Base-by-base conservation (phyloP, 1,139 yeast genomes). In the Cylindricascospora bacillispora region DNA sequence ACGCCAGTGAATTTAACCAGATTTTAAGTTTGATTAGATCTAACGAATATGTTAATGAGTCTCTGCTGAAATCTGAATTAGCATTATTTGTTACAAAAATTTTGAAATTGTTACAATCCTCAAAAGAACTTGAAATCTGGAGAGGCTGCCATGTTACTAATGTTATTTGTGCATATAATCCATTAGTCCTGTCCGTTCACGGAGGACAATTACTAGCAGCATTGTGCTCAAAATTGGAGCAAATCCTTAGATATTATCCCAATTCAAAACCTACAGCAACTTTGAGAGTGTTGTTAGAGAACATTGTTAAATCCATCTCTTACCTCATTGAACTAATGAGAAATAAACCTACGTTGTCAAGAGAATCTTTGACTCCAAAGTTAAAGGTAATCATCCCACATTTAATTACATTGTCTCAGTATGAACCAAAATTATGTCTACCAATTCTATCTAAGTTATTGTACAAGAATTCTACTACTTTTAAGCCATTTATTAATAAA, bases 351-450 rank as follows among this genome's bases (percentile, higher is more conserved):
- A 74, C 86, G 1, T 62, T 86, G 29, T 77, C 93, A 2, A 68
- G 97, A 50, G 95, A 85, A 45, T 62, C 80, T 5, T 65, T 85
- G 35, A 81, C 93, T 1, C 93, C 95, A 3, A 75, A 75, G 40
- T 59, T 86, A 31, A 73, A 83, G 9, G 59, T 63, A 3, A 70
- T 79, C 25, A 68, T 81, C 33, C 62, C 70, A 13, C 56, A 68
- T 5, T 62, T 77, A 39, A 49, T 81, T 33, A 49, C 46, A 3
- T 43, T 61, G 26, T 42, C 59, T 9, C 52, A 54, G 22, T 47
- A 43, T 24, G 53, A 54, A 34, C 48, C 73, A 15, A 43, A 41
- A 23, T 48, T 63, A 17, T 50, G 67, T 17, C 50, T 77, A 15
- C 63, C 63, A 2, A 63, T 78, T 1, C 56, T 81, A 38, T 60